Percentiles rank a stretch among this genome's conserved stretches.
Conservation (phyloP, 768 basidiomycete genomes). For the Antrodiella citrinella region DNA sequence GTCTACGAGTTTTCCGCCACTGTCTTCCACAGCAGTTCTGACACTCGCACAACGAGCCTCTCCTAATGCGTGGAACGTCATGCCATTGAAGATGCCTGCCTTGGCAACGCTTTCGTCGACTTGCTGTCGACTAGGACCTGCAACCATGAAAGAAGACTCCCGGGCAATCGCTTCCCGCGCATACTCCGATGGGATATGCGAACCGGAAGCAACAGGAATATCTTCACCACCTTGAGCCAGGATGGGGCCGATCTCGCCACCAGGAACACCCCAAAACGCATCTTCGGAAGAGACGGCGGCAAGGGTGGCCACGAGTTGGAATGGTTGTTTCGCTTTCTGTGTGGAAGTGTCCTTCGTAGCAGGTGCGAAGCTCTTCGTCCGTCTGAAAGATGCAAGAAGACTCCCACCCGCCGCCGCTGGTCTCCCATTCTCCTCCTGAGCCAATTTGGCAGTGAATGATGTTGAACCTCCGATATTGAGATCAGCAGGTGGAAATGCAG, state of each 20-base stretch:
- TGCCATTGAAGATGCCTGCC: constrained; percentile 42
- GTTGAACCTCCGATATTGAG: not conserved
- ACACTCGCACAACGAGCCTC: constrained; percentile 58
- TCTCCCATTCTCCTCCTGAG: not conserved
- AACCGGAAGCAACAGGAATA: constrained; percentile 11
- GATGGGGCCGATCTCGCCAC: not conserved
- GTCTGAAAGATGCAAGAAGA: constrained; percentile 52
- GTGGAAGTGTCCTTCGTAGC: constrained; percentile 10
- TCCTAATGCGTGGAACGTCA: constrained; percentile 52
- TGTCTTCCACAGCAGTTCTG: constrained; percentile 47
- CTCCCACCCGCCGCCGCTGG: constrained; percentile 8
- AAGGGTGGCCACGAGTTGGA: not conserved
- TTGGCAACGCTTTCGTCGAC: constrained; percentile 9
- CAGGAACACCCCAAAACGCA: not conserved
- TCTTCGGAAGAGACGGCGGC: not conserved
- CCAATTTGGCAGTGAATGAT: not conserved
- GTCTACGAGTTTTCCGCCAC: constrained; percentile 43
- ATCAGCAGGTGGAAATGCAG: constrained; percentile 5
- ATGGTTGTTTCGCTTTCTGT: not conserved
- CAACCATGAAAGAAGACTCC: not conserved
- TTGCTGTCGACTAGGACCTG: constrained; percentile 3
- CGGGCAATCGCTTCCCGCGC: not conserved
- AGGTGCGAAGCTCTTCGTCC: constrained; percentile 50
- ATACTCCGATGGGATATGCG: constrained; percentile 3
- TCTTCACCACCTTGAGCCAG: constrained; percentile 4